Evolutionary conservation across 208 protist genomes (phyloP).

Genomic region (Herpetomonas tarakana): DNA sequence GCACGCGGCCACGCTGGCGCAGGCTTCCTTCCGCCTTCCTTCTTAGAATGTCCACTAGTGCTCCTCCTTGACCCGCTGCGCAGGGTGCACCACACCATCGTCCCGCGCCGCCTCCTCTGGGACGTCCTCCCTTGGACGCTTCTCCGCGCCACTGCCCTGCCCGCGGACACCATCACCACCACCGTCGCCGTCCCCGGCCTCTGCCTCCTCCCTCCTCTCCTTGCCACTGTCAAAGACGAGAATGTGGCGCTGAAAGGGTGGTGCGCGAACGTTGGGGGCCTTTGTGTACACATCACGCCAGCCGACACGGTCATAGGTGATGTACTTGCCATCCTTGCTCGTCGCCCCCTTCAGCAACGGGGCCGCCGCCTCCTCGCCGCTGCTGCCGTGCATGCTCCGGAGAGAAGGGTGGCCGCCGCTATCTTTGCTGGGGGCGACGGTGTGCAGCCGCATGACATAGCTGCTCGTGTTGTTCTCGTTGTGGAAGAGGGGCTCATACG

Average conservation of each 20-base stretch:
- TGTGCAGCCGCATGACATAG: conserved; percentile 41
- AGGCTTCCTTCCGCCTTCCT: too few species aligned
- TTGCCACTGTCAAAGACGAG: conserved; percentile 44
- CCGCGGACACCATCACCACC: too few species aligned
- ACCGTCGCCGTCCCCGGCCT: conserved; percentile 4
- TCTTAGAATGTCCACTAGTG: too few species aligned
- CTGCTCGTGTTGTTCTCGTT: conserved; percentile 67
- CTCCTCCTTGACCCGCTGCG: too few species aligned
- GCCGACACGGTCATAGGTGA: conserved; percentile 65
- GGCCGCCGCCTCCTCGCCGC: not conserved
- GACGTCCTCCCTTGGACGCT: too few species aligned
- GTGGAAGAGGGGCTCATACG: conserved; percentile 53
- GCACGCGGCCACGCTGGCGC: too few species aligned
- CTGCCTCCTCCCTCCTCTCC: conserved; percentile 3
- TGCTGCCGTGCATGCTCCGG: too few species aligned
- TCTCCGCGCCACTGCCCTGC: too few species aligned
- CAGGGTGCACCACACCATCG: too few species aligned
- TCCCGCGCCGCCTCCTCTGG: too few species aligned
- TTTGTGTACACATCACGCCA: conserved; percentile 60
- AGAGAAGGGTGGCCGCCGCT: too few species aligned
- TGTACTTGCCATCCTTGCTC: conserved; percentile 48
- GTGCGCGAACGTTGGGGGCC: conserved; percentile 42
- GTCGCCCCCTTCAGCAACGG: conserved; percentile 14
- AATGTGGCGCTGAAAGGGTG: conserved; percentile 53
- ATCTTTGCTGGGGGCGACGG: too few species aligned